Evolutionary conservation across 2,329 filamentous ascomycete genomes (phyloP).

Genomic region (Aaosphaeria arxii): DNA sequence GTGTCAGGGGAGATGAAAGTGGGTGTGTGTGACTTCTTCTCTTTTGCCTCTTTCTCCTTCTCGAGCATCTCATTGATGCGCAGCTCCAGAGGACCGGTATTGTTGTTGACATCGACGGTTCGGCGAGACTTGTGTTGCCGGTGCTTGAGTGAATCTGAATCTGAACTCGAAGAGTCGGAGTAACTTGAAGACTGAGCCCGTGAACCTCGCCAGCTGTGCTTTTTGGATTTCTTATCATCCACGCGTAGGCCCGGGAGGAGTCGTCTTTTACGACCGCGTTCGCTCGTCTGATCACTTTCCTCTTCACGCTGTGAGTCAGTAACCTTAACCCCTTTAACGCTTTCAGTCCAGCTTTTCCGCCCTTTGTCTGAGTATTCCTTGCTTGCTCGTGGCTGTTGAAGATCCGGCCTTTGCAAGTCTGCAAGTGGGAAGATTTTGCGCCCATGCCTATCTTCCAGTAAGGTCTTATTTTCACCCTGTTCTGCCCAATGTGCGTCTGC

Average conservation of each 20-base stretch:
- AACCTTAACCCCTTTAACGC: conserved; percentile 16
- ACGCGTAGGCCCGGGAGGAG: conserved; percentile 29
- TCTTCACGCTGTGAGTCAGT: conserved; percentile 30
- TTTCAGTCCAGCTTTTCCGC: conserved; percentile 32
- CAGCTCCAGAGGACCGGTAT: conserved; percentile 46
- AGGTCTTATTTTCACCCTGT: conserved; percentile 71
- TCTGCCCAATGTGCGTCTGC: conserved; percentile 92
- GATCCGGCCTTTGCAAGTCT: conserved; percentile 21
- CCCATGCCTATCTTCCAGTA: conserved; percentile 78
- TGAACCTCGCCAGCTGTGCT: conserved; percentile 27
- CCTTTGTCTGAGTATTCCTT: conserved; percentile 33
- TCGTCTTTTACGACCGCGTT: conserved; percentile 36
- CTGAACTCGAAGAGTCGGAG: conserved; percentile 33
- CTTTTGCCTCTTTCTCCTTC: conserved; percentile 34
- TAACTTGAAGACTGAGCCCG: conserved; percentile 24
- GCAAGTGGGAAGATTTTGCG: conserved; percentile 60
- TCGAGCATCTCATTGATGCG: conserved; percentile 45
- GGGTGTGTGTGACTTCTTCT: conserved; percentile 32
- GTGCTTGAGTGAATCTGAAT: conserved; percentile 48
- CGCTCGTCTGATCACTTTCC: conserved; percentile 35
- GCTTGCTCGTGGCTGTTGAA: conserved; percentile 27
- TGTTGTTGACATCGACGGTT: conserved; percentile 43
- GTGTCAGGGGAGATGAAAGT: conserved; percentile 42
- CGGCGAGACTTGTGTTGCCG: conserved; percentile 50
- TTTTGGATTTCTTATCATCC: conserved; percentile 29